A percentile compares a stretch with the other conserved stretches of the same genome.
phyloP scores from a whole-genome alignment of 106 monocot species.

The Agapanthus africanus region DNA sequence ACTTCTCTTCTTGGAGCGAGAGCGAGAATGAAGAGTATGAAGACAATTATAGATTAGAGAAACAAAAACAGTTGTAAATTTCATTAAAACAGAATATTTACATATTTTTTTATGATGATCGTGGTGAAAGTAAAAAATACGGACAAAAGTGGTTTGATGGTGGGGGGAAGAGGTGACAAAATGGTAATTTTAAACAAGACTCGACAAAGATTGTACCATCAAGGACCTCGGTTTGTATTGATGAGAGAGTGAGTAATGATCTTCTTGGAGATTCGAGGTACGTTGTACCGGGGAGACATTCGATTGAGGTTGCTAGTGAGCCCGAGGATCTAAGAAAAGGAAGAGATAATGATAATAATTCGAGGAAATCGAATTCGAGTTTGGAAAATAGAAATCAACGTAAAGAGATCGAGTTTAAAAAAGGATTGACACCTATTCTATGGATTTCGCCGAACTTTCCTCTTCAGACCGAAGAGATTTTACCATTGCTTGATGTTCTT shows the following conservation, averaged over 20 bases:
- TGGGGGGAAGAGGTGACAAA: conserved; percentile 45
- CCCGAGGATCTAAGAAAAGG: conserved; percentile 28
- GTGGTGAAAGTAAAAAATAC: conserved; percentile 29
- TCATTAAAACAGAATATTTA: conserved; percentile 54
- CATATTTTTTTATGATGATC: conserved; percentile 14
- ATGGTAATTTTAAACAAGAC: not conserved
- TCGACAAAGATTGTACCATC: conserved; percentile 35
- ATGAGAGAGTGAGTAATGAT: no score
- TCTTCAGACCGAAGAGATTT: conserved; percentile 16
- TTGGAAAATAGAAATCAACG: conserved; percentile 11
- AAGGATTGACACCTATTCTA: conserved; percentile 13
- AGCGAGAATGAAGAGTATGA: conserved; percentile 59
- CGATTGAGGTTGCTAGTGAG: conserved; percentile 30
- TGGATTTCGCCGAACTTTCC: conserved; percentile 20
- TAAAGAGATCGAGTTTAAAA: conserved; percentile 18
- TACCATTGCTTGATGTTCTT: conserved; percentile 82
- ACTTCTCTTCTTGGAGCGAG: conserved; percentile 55
- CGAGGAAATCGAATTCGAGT: conserved; percentile 8
- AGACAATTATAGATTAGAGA: conserved; percentile 68
- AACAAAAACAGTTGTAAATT: conserved; percentile 58
- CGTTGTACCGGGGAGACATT: conserved; percentile 52
- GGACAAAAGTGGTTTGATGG: conserved; percentile 66
- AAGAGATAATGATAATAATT: conserved; percentile 30
- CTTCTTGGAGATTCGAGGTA: conserved; percentile 49
- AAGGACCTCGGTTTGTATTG: conserved; percentile 65